These are phyloP conservation scores for Alternaria postmessia DNA, from an alignment of 2,329 filamentous ascomycete genomes.

Conservation along the genomic window DNA sequence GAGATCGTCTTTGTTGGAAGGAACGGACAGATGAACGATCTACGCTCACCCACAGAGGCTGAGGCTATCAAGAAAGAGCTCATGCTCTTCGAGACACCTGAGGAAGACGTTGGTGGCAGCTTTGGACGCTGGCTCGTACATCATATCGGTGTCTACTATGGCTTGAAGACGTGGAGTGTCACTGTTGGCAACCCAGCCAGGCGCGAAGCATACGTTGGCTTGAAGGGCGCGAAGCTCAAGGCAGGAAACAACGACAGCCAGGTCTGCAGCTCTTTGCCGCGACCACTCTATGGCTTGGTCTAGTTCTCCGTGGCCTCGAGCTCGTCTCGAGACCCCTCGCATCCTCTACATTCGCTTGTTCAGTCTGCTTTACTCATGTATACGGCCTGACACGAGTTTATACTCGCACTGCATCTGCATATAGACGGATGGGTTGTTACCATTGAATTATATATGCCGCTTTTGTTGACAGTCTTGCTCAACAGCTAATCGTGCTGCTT, in stretches of 20 bases:
- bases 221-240: constrained; percentile 61
- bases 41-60: constrained; percentile 58
- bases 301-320: constrained; percentile 13
- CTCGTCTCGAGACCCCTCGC: neutral
- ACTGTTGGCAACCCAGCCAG: constrained; percentile 74
- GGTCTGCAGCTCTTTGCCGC: constrained; percentile 40
- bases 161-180: constrained; percentile 82
- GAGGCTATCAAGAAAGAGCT: constrained; percentile 67
- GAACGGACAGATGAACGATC: constrained; percentile 70
- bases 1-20: constrained; percentile 90
- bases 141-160: constrained; percentile 91
- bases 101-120: constrained; percentile 76
- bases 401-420: neutral
- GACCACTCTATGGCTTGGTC: constrained; percentile 48
- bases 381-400: neutral
- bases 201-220: constrained; percentile 83
- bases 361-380: neutral
- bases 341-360: neutral
- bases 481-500: neutral
- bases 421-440: neutral
- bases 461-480: neutral
- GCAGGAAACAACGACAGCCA: constrained; percentile 18
- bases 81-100: constrained; percentile 81
- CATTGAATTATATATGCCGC: neutral
- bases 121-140: constrained; percentile 96